Conservation (phyloP, 2,329 filamentous ascomycete species). For the Curvularia sp. region DNA sequence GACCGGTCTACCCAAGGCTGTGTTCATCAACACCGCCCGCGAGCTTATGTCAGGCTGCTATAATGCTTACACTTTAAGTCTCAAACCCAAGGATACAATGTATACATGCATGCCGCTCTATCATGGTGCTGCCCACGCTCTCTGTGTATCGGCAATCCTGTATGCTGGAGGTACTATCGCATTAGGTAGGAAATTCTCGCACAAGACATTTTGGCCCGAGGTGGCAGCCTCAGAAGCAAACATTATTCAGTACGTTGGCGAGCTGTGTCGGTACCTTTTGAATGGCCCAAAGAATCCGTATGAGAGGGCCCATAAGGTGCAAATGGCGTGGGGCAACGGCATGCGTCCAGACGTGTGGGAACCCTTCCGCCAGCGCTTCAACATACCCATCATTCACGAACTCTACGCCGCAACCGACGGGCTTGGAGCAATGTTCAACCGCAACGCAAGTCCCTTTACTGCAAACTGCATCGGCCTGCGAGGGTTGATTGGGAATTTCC, state of each 20-base stretch:
- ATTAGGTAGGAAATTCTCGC: conserved; percentile 43
- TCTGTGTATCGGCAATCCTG: conserved; percentile 41
- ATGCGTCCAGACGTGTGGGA: conserved; percentile 54
- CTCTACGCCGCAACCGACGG: conserved; percentile 53
- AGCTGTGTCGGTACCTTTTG: conserved; percentile 48
- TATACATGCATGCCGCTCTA: conserved; percentile 52
- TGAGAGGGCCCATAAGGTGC: conserved; percentile 44
- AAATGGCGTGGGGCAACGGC: conserved; percentile 52
- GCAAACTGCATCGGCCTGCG: conserved; percentile 44
- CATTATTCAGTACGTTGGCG: conserved; percentile 50
- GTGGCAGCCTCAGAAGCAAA: conserved; percentile 42
- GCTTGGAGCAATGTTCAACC: conserved; percentile 43
- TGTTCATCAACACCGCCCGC: conserved; percentile 37
- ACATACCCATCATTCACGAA: conserved; percentile 51
- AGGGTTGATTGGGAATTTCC: conserved; percentile 47
- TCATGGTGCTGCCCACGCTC: conserved; percentile 44
- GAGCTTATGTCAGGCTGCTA: conserved; percentile 38
- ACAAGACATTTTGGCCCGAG: conserved; percentile 51
- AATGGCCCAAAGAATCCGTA: conserved; percentile 44
- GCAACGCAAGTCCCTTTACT: conserved; percentile 46
- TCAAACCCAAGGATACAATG: conserved; percentile 42
- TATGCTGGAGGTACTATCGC: conserved; percentile 45
- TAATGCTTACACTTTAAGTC: conserved; percentile 38
- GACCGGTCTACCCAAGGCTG: conserved; percentile 47
- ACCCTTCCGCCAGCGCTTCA: conserved; percentile 50